Conservation (phyloP, 2,329 filamentous ascomycete genomes). For the Ceratocystis lukuohia region DNA sequence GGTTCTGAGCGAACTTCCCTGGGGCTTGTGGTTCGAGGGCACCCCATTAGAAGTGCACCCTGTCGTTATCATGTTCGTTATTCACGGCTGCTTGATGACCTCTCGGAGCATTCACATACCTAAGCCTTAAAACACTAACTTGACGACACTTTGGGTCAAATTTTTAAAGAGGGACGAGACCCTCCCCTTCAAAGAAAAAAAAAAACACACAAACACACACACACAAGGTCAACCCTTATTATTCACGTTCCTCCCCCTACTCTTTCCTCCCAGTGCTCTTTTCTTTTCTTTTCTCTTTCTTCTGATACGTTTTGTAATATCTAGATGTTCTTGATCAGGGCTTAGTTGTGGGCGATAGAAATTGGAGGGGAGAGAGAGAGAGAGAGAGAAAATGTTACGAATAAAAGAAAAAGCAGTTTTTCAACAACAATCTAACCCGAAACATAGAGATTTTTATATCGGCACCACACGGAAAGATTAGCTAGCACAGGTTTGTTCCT, state of each 20-base stretch:
- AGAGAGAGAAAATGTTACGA: not conserved
- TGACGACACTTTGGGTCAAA: no score
- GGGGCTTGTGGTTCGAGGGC: conserved; percentile 55
- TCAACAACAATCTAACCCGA: conserved; percentile 2
- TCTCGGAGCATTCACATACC: conserved; percentile 91
- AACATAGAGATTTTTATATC: not conserved
- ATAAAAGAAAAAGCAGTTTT: not conserved
- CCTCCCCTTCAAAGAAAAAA: not conserved
- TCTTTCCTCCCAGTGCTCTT: not conserved
- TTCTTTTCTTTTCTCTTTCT: not conserved
- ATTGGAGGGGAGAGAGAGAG: not conserved
- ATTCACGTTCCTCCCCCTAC: not conserved
- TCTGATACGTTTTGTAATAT: conserved; percentile 6
- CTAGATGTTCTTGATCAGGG: not conserved
- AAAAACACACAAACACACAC: not conserved
- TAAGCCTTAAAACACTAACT: conserved; percentile 47
- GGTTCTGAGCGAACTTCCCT: conserved; percentile 65
- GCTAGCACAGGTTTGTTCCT: not conserved
- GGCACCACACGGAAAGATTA: not conserved
- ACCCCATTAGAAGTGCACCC: conserved; percentile 73
- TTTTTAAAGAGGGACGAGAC: not conserved
- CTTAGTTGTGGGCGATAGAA: not conserved
- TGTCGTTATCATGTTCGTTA: conserved; percentile 61
- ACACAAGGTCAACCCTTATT: not conserved
- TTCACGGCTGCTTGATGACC: conserved; percentile 90